Conservation (phyloP, 2,329 filamentous ascomycete species). For the Fusarium pseudograminearum region DNA sequence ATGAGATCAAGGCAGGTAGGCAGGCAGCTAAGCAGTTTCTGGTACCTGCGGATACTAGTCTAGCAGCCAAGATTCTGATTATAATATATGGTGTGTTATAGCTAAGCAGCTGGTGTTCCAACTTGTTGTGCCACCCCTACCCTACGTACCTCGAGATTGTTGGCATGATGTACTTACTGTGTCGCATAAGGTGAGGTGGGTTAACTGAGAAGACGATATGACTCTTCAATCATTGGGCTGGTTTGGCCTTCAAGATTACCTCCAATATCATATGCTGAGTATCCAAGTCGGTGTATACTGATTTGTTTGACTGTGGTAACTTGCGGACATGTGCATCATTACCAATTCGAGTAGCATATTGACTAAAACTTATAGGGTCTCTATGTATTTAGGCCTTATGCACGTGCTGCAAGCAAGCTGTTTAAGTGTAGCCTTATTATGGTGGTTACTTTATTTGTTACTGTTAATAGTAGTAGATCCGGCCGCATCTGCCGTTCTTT, state of each 20-base stretch:
- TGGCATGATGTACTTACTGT: background rate
- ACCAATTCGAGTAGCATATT: background rate
- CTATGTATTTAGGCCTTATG: background rate
- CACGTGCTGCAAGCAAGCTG: background rate
- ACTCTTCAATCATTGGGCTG: background rate
- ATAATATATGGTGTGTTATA: background rate
- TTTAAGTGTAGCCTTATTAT: conserved; percentile 3
- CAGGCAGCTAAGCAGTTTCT: background rate
- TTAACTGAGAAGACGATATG: background rate
- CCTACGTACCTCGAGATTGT: background rate
- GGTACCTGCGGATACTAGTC: background rate
- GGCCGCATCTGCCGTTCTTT: conserved; percentile 4
- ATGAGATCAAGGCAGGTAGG: background rate
- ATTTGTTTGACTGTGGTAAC: background rate
- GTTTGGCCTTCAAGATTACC: background rate
- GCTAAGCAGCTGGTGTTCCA: conserved; percentile 7
- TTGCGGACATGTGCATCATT: background rate
- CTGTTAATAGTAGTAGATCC: background rate
- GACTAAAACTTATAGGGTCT: background rate
- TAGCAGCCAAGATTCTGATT: background rate
- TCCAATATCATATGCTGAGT: background rate
- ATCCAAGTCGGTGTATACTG: background rate
- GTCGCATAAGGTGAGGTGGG: background rate
- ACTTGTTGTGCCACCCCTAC: background rate
- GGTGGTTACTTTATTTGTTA: conserved; percentile 3